Base-by-base conservation (phyloP, 2,329 filamentous ascomycete species). In the Claviceps humidiphila region DNA sequence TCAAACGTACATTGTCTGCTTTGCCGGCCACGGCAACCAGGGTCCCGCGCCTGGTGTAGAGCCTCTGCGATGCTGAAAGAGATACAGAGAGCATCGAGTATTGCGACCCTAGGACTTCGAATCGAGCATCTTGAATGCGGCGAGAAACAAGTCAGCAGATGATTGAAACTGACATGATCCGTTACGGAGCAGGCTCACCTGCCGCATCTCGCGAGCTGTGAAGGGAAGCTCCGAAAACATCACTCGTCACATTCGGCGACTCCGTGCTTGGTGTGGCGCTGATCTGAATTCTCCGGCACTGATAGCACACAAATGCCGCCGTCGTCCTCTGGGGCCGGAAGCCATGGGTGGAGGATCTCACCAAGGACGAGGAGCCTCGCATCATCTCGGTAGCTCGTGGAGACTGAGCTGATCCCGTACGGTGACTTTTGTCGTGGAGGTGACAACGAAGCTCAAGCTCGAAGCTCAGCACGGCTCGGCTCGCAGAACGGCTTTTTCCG, bases 1-100 rank as follows among this genome's bases (percentile, higher is more conserved):
- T 6, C 76, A 61, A 70, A 91, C 89, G 77, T 94, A 93, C 89
- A 77, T 94, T 94, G 64, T 96, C 89, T 53, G 88, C 77, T 66
- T 94, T 91, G 59, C 93, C 93, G 61, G 87, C 88, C 54, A 97
- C 79, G 47, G 85, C 90, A 51, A 97, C 87, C 49, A 98, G 74
- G 1, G 91, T 95, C 51, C 94, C 94, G 61, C 89, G 82, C 60
- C 91, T 81, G 22, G 93, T 96, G 69, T 93, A 96, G 49, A 98
- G 81, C 61, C 87, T 85, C 68, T 97, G 91, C 37, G 91, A 97
- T 43, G 93, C 87, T 39, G 93, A 94, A 50, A 98, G 80, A 7
- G 85, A 88, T 58, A 95, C 90, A 22, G 91, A 96, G 60, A 98
- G 83, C 57, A 98, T 81, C 52, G 93, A 97, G 69, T 93, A 93